Base-by-base conservation (phyloP, 1,284 basidiomycete species). In the Naganishia sp. region DNA sequence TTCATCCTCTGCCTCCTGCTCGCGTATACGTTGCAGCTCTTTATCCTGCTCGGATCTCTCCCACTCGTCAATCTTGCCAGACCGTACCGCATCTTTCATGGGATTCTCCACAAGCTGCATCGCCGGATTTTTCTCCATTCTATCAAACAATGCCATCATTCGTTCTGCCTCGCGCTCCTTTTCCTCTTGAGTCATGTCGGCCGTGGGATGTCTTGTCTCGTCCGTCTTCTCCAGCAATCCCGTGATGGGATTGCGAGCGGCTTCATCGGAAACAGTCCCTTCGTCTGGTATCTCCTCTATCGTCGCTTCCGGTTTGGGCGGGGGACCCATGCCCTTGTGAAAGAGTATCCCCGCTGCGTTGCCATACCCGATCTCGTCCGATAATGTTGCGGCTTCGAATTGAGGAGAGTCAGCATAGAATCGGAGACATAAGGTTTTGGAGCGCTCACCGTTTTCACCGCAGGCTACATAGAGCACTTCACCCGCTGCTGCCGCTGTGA, bases 321-420 rank as follows among this genome's bases (percentile, higher is more conserved):
- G 86, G 59, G 82, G 85, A 71, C 90, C 83, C 70, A 95, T 84
- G 15, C 92, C 92, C 74, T 92, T 92, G 73, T 90, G 87, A 81
- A 92, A 94, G 33, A 97, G 83, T 81, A 91, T 89, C 1, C 94
- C 94, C 0, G 92, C 91, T 39, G 93, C 91, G 73, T 93, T 93
- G 25, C 94, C 94, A 71, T 96, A 95, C 3, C 93, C 93, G 55
- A 94, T 85, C 61, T 89, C 86, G 6, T 86, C 83, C 7, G 86
- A 86, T 9, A 95, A 81, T 0, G 81, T 84, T 16, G 84, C 82
- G 23, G 88, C 90, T 92, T 48, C 21, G n/a, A 66, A 55, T 36
- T n/a, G 15, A 21, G 9, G 16, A 31, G 4, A 23, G n/a, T 43
- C 52, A 18, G 11, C 36, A 25, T 25, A 13, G 13, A 31, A 21